A percentile compares a stretch with the other conserved stretches of the same genome.
Conservation (phyloP, 495 filamentous ascomycete species). For the Collariella sp. region DNA sequence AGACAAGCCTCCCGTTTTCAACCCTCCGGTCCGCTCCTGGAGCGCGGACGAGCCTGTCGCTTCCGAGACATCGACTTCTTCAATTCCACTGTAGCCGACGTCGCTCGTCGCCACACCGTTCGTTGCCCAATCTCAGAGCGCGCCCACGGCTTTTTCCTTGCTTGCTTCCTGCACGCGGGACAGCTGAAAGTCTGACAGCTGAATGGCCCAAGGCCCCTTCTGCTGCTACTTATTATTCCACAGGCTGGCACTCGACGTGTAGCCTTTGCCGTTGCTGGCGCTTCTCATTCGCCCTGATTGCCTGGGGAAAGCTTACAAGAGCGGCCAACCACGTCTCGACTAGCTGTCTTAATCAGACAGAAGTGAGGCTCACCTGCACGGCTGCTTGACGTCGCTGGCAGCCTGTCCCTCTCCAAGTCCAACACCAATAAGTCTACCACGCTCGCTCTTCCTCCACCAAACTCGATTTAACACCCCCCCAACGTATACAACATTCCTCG, state of each 20-base stretch:
- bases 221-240: slow-evolving; percentile 18
- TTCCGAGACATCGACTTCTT: slow-evolving; percentile 9
- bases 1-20: slow-evolving; percentile 8
- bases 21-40: slow-evolving; percentile 16
- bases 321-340: slow-evolving; percentile 9
- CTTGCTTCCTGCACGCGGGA: slow-evolving; percentile 1
- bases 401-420: slow-evolving; percentile 2
- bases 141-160: background rate
- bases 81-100: slow-evolving; percentile 6
- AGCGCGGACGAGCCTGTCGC: slow-evolving; percentile 12
- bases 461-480: background rate
- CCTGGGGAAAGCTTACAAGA: background rate
- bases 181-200: slow-evolving; percentile 18
- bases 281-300: background rate
- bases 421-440: background rate
- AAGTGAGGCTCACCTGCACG: slow-evolving; percentile 9
- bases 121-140: slow-evolving; percentile 13
- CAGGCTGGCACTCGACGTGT: slow-evolving; percentile 19
- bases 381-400: slow-evolving; percentile 3
- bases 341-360: slow-evolving; percentile 3
- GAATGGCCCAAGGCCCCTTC: slow-evolving; percentile 22
- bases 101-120: slow-evolving; percentile 14
- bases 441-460: background rate
- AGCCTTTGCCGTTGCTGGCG: background rate
- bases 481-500: background rate